Percentiles rank a stretch among this genome's conserved stretches.
phyloP scores from a whole-genome alignment of 768 basidiomycete genomes.

The Mycena sanguinolenta region DNA sequence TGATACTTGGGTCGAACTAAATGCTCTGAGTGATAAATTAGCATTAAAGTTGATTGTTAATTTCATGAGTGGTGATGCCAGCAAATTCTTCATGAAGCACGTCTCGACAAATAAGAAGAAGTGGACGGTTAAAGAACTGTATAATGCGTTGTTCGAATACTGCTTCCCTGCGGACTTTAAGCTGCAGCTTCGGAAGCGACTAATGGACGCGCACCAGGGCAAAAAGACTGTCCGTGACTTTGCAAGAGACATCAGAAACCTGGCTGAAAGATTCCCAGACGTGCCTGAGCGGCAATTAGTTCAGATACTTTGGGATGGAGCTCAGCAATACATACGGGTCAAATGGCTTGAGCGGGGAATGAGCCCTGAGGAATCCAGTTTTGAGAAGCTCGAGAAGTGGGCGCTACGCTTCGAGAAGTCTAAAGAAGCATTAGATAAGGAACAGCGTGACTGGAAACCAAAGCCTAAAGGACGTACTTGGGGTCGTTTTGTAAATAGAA shows the following conservation, averaged over 20 bases:
- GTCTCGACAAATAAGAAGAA: constrained; percentile 20
- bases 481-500: no score
- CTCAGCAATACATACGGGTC: constrained; percentile 10
- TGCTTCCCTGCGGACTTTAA: constrained; percentile 33
- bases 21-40: constrained; percentile 18
- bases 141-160: constrained; percentile 29
- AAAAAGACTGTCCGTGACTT: constrained; percentile 28
- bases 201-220: constrained; percentile 30
- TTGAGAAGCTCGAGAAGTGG: no score
- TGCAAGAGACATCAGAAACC: constrained; percentile 7
- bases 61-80: constrained; percentile 39
- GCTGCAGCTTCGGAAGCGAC: constrained; percentile 13
- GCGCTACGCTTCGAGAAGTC: no score
- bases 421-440: no score
- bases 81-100: constrained; percentile 41
- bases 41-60: constrained; percentile 14
- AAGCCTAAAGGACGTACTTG: no score
- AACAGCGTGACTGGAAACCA: no score
- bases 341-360: constrained; percentile 20
- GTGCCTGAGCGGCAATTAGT: constrained; percentile 24
- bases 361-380: constrained; percentile 5
- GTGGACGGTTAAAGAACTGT: constrained; percentile 34
- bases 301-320: constrained; percentile 25
- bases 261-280: constrained; percentile 28
- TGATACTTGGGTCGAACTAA: constrained; percentile 31